Evolutionary conservation across 768 basidiomycete species (phyloP).

Genomic region (Rhizopogon sp.): DNA sequence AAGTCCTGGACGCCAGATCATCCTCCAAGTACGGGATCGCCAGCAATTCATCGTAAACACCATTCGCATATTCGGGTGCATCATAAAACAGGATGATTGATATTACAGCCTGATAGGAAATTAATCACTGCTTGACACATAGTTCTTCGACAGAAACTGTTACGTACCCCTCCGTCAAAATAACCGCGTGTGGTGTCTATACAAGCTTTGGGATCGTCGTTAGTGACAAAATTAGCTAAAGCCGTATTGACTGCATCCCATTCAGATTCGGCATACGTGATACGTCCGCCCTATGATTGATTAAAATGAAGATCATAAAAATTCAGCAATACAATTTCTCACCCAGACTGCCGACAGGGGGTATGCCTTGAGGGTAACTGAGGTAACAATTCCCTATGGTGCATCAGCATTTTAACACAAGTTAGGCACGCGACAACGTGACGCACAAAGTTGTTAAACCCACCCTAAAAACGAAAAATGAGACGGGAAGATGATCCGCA

Average conservation of each 20-base stretch:
- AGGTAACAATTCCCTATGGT: constrained; percentile 51
- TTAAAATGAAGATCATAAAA: constrained; percentile 16
- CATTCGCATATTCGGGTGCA: constrained; percentile 28
- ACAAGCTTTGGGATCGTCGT: constrained; percentile 19
- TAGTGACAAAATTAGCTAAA: constrained; percentile 18
- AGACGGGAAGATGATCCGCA: constrained; percentile 7
- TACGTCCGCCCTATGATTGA: constrained; percentile 41
- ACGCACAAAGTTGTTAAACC: constrained; percentile 56
- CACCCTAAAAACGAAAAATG: constrained; percentile 37
- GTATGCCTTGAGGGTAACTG: constrained; percentile 47
- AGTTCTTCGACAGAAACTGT: too few relatives aligned
- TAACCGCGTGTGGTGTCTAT: constrained; percentile 36
- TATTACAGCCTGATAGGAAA: constrained; percentile 7
- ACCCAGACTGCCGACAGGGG: constrained; percentile 58
- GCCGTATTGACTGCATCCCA: constrained; percentile 17
- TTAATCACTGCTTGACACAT: not conserved
- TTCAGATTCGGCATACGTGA: constrained; percentile 21
- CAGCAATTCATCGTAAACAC: constrained; percentile 27
- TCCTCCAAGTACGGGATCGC: constrained; percentile 3
- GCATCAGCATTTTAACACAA: constrained; percentile 29
- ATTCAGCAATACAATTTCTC: constrained; percentile 7
- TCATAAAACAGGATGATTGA: constrained; percentile 53
- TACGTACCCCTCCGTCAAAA: constrained; percentile 25
- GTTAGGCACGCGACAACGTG: not conserved
- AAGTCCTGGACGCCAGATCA: constrained; percentile 15